phyloP scores from a whole-genome alignment of 148 eudicot species.

The Agrostemma githago region DNA sequence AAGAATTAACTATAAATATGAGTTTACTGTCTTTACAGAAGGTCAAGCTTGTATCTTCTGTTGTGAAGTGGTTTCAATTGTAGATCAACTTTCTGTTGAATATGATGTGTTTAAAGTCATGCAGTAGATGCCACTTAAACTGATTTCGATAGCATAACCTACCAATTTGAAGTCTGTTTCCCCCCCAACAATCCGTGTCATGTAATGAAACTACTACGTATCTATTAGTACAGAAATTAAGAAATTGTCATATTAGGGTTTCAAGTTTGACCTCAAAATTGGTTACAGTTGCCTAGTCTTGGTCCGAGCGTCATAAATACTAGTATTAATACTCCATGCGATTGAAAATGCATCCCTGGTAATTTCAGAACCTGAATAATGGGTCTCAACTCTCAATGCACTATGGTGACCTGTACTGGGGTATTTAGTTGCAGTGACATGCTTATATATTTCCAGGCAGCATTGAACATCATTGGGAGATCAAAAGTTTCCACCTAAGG shows the following conservation, averaged over 20 bases:
- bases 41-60: not conserved
- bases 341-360: not conserved
- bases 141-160: not conserved
- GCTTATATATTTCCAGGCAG: not conserved
- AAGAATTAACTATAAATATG: not conserved
- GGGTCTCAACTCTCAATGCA: not conserved
- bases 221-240: too few species aligned
- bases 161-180: not conserved
- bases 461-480: not conserved
- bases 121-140: not conserved
- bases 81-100: not conserved
- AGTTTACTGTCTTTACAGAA: not conserved
- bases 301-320: not conserved
- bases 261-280: too few species aligned
- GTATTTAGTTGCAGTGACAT: not conserved
- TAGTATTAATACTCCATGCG: not conserved
- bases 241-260: too few species aligned
- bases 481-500: not conserved
- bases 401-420: not conserved
- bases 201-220: not conserved
- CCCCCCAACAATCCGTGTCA: not conserved
- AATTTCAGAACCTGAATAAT: not conserved
- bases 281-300: not conserved
- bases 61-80: conserved; percentile 2
- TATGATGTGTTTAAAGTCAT: not conserved